These are phyloP conservation scores for Xanthoceras sorbifolium DNA, from an alignment of 345 rosid genomes.

Conservation along the genomic window DNA sequence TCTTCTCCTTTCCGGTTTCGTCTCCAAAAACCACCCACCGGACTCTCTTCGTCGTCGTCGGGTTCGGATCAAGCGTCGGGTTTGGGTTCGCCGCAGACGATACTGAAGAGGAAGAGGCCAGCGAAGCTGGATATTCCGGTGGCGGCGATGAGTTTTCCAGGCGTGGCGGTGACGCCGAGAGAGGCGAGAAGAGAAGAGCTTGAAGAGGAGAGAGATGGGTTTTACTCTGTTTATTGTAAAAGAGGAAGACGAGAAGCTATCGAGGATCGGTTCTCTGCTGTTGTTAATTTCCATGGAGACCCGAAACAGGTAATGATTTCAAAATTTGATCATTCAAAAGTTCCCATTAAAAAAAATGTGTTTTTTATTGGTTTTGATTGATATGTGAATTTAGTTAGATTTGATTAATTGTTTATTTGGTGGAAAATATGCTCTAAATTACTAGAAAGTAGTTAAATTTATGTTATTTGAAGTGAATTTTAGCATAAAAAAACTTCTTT, in stretches of 20 bases:
- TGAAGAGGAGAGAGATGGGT: conserved; percentile 63
- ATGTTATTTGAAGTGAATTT: neutral
- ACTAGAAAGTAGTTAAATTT: neutral
- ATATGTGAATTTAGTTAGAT: neutral
- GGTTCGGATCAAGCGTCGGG: conserved; percentile 20
- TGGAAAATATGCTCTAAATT: neutral
- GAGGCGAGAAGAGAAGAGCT: conserved; percentile 38
- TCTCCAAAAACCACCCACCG: conserved; percentile 54
- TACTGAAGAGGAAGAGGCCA: conserved; percentile 80
- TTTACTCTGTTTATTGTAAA: conserved; percentile 72
- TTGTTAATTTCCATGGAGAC: conserved; percentile 54
- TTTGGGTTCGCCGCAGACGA: conserved; percentile 31
- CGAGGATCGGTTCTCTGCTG: conserved; percentile 92
- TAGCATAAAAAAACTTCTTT: neutral
- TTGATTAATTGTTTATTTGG: neutral
- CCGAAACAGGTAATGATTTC: conserved; percentile 55
- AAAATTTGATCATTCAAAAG: neutral
- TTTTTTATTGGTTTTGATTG: neutral
- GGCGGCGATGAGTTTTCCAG: conserved; percentile 35
- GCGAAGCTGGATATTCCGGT: conserved; percentile 67
- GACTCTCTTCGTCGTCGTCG: conserved; percentile 30
- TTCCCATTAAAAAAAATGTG: neutral
- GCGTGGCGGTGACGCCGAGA: conserved; percentile 37
- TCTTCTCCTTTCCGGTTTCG: conserved; percentile 71
- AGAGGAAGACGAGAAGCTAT: conserved; percentile 85